A percentile compares a stretch with the other conserved stretches of the same genome.
phyloP scores from a whole-genome alignment of 23 red algal genomes.

The Chondrus crispus region DNA sequence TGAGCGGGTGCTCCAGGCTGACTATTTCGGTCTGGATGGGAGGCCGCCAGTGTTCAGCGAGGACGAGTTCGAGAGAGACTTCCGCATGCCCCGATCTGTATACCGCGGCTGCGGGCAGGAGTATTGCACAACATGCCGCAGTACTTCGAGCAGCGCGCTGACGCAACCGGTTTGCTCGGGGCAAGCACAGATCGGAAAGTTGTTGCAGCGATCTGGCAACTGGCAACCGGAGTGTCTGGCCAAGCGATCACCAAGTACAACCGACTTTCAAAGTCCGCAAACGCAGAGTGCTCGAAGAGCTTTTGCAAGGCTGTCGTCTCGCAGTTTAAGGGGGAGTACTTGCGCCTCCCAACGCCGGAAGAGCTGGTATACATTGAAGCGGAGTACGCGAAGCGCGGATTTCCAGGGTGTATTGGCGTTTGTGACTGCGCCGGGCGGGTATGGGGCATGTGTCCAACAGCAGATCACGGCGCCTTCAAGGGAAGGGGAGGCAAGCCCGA shows the following conservation, averaged over 20 bases:
- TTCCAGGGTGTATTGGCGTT: background rate
- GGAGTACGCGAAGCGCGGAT: background rate
- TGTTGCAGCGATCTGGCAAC: background rate
- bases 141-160: background rate
- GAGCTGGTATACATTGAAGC: background rate
- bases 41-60: background rate
- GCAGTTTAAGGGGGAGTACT: background rate
- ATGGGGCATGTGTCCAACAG: background rate
- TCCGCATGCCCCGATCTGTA: background rate
- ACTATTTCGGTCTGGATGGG: background rate
- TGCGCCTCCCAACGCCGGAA: background rate
- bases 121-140: background rate
- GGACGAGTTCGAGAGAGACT: background rate
- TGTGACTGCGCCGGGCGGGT: background rate
- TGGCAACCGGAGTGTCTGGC: background rate
- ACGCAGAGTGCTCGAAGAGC: background rate
- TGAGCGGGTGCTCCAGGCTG: background rate
- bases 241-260: background rate
- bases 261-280: background rate
- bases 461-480: background rate
- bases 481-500: background rate
- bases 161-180: background rate
- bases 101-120: background rate
- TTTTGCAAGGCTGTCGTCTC: background rate
- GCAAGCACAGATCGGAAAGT: constrained; percentile 12